Conservation (phyloP, 2,329 filamentous ascomycete species). For the Paecilomyces formosus region DNA sequence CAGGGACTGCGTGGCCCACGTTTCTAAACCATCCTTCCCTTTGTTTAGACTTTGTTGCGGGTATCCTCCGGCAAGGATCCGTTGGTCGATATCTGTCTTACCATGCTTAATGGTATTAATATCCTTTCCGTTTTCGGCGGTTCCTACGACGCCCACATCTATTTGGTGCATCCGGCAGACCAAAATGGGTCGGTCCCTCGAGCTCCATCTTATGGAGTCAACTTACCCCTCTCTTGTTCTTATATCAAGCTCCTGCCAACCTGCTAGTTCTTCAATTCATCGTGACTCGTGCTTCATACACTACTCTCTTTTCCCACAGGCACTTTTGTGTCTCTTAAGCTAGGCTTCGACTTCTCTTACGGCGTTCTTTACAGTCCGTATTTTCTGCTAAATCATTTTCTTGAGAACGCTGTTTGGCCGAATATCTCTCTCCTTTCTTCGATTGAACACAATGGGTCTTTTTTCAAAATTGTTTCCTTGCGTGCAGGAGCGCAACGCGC, state of each 20-base stretch:
- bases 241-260: background rate
- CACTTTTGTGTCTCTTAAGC: background rate
- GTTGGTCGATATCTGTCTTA: background rate
- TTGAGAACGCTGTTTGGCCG: background rate
- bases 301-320: background rate
- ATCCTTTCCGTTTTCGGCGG: background rate
- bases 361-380: background rate
- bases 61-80: background rate
- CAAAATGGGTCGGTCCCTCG: background rate
- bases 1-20: background rate
- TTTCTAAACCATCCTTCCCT: background rate
- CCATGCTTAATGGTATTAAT: background rate
- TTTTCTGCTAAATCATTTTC: background rate
- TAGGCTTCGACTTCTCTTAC: background rate
- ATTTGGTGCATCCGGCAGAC: background rate
- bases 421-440: background rate
- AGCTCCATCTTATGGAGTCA: background rate
- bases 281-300: background rate
- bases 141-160: background rate
- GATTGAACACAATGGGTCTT: background rate
- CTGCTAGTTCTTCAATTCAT: background rate
- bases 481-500: background rate
- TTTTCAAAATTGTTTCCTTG: background rate
- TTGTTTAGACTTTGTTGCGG: background rate
- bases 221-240: background rate